Base-by-base conservation (phyloP, 768 basidiomycete species). In the Strobilomyces dryophilus region DNA sequence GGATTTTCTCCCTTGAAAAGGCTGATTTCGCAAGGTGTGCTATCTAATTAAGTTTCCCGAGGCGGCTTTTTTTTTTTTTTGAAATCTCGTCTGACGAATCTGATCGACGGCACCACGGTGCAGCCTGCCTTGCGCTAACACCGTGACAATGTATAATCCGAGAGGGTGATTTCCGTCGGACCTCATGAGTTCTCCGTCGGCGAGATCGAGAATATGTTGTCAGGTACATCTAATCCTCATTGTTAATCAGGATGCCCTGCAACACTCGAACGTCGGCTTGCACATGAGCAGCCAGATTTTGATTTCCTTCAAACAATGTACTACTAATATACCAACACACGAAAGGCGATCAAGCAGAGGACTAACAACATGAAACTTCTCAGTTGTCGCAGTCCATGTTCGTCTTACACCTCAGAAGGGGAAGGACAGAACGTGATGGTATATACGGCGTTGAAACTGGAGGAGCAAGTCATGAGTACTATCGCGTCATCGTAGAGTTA, bases 401-500 rank as follows among this genome's bases (percentile, higher is more conserved):
- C 39, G 24, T 10, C 29, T 10, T 51, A 54, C 36, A 54, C 51
- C 35, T 51, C n/a, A 41, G 42, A 50, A 20, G 53, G 4, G 21
- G 60, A 40, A 50, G 77, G 77, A 56, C 77, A 79, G 63, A 79
- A 78, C 1, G 72, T 77, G 48, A 79, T 42, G 3, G 75, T 78
- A 56, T 76, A 80, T 54, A 71, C 73, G 1, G 79, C 69, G 9
- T 60, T 59, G n/a, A 52, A 43, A 46, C 20, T 40, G 1, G 74
- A 63, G 21, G 64, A 26, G 55, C 80, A 82, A 1, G 73, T 74
- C 71, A 69, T 78, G 35, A 80, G 59, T 5, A 79, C 77, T 1
- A 73, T 75, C 1, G 71, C 74, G 44, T 81, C 78, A 56, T 81
- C 81, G 59, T 72, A 81, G 4, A 79, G 76, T 50, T 79, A 81